A percentile compares a stretch with the other conserved stretches of the same genome.
These are phyloP conservation scores for Oryza rufipogon DNA, from an alignment of 176 grass and related monocot species.

Conservation along the genomic window DNA sequence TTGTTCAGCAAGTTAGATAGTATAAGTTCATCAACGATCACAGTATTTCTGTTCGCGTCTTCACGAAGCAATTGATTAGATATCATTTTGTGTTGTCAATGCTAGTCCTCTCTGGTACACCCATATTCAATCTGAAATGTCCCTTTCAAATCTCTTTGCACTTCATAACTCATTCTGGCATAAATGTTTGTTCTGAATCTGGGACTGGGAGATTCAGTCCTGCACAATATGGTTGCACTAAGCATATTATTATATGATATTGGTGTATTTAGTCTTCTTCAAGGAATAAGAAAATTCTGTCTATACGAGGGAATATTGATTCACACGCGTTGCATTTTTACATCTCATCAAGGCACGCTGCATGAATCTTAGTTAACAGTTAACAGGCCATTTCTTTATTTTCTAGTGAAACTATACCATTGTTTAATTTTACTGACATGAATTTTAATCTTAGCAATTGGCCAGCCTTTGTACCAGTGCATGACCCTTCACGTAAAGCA, in stretches of 20 bases:
- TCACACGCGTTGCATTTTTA: slow-evolving; percentile 18
- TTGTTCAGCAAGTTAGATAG: background rate
- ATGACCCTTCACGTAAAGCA: slow-evolving; percentile 92
- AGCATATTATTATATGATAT: background rate
- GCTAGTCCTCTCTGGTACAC: background rate
- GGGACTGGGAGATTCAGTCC: background rate
- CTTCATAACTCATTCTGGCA: background rate
- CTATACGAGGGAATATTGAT: background rate
- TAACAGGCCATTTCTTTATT: background rate
- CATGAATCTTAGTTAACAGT: slow-evolving; percentile 27
- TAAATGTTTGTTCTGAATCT: background rate
- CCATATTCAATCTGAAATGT: background rate
- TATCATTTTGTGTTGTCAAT: slow-evolving; percentile 24
- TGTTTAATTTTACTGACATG: slow-evolving; percentile 26
- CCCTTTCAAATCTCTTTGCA: slow-evolving; percentile 1
- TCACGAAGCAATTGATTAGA: background rate
- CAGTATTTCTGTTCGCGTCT: background rate
- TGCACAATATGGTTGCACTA: background rate
- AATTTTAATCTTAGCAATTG: slow-evolving; percentile 77
- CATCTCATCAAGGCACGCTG: background rate
- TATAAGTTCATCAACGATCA: background rate
- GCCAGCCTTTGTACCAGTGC: slow-evolving; percentile 94
- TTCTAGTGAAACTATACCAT: slow-evolving; percentile 16
- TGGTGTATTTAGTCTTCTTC: background rate
- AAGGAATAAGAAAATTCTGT: background rate